Base-by-base conservation (phyloP, 495 filamentous ascomycete species). In the Xylaria longipes region DNA sequence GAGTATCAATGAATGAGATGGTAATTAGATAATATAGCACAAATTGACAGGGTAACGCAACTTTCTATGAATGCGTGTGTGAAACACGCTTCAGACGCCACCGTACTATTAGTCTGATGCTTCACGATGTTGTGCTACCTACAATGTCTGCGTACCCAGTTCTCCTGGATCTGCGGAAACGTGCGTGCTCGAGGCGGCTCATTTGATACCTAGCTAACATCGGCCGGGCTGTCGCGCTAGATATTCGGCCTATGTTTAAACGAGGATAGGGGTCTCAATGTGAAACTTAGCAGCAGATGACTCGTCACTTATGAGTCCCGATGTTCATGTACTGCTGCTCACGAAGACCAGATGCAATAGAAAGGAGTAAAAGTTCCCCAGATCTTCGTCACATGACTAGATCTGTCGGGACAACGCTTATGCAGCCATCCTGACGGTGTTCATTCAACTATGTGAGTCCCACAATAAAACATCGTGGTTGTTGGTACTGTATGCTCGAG, bases 71-170 rank as follows among this genome's bases (percentile, higher is more conserved):
- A 35, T 15, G 31, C 8, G 56, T 5, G 50, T 31, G 27, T 57
- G 54, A 60, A 37, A 60, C 56, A 57, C 54, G 29, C 29, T 58
- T 35, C 7, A 20, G 25, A 20, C 31, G 45, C 31, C 29, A 52
- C 45, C n/a, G 31, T 45, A 52, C 52, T 9, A 48, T 5, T 27
- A 43, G 35, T 20, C 35, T 62, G 58, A 39, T n/a, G 37, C 22
- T 48, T 65, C 29, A 48, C 39, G 33, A n/a, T 33, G 61, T 29
- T 25, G 61, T 48, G 29, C 63, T 66, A 66, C 58, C 8, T 41
- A 15, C 37, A 17, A 1, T 60, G 31, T 25, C 54, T 35, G 54
- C 54, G 35, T 35, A 20, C 57, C n/a, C 8, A 37, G 52, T 56
- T 56, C 33, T 37, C 29, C 20, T 60, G 9, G 33, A 60, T 9